phyloP scores from a whole-genome alignment of 768 basidiomycete genomes.

The Hirschioporus abietinus region DNA sequence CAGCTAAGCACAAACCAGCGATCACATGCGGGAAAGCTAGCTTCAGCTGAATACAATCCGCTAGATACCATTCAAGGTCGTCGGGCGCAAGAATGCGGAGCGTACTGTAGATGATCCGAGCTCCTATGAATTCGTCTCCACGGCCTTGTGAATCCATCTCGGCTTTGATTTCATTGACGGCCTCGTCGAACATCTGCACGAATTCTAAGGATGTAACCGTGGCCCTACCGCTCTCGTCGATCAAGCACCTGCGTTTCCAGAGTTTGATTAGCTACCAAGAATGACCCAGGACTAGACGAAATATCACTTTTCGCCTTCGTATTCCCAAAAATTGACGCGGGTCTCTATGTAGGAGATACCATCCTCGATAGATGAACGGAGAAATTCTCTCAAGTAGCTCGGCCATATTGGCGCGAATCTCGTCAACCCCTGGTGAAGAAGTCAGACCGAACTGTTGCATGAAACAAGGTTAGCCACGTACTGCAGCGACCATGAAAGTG shows the following conservation, averaged over 20 bases:
- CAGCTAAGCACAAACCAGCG: conserved; percentile 36
- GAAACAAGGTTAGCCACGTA: conserved; percentile 23
- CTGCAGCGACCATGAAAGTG: conserved; percentile 45
- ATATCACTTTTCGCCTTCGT: conserved; percentile 32
- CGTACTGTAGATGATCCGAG: conserved; percentile 67
- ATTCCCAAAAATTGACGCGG: conserved; percentile 54
- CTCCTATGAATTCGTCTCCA: conserved; percentile 59
- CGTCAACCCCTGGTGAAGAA: conserved; percentile 28
- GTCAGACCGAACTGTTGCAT: conserved; percentile 17
- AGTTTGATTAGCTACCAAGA: not conserved
- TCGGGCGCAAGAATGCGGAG: conserved; percentile 49
- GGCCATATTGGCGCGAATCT: conserved; percentile 52
- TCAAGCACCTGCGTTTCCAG: conserved; percentile 40
- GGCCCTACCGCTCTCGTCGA: conserved; percentile 49
- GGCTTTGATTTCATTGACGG: conserved; percentile 47
- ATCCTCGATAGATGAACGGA: conserved; percentile 58
- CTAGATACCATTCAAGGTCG: conserved; percentile 59
- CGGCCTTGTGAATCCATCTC: conserved; percentile 48
- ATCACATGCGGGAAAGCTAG: conserved; percentile 71
- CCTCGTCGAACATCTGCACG: conserved; percentile 46
- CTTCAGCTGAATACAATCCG: conserved; percentile 71
- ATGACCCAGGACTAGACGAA: not conserved
- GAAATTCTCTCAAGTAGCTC: conserved; percentile 58
- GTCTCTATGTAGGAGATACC: conserved; percentile 69
- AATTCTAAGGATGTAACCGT: conserved; percentile 56